phyloP scores from a whole-genome alignment of 306 rosid genomes.

The Cucurbita maxima region DNA sequence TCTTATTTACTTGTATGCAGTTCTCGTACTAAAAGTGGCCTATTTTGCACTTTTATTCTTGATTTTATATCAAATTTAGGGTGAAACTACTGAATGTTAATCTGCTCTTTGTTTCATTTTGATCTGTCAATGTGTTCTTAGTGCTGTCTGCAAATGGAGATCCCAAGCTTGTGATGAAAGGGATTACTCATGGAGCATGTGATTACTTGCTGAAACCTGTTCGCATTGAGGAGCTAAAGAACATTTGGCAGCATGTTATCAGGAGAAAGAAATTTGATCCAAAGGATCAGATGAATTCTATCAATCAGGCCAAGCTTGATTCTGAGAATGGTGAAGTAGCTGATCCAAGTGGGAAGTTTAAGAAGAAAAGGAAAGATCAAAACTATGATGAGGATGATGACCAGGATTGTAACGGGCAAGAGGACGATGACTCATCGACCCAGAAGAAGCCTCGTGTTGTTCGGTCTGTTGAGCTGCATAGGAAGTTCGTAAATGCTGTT shows the following conservation, averaged over 20 bases:
- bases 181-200: conserved; percentile 93
- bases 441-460: conserved; percentile 98
- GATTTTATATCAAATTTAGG: not conserved
- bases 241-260: conserved; percentile 95
- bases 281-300: conserved; percentile 36
- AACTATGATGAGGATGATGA: conserved; percentile 62
- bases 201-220: conserved; percentile 93
- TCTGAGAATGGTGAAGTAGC: conserved; percentile 25
- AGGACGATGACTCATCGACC: conserved; percentile 50
- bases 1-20: no score
- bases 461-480: conserved; percentile 91
- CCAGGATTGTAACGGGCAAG: conserved; percentile 43
- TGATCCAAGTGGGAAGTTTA: conserved; percentile 53
- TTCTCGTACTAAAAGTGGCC: not conserved
- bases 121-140: conserved; percentile 12
- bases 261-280: conserved; percentile 74
- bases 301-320: conserved; percentile 29
- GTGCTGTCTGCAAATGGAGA: conserved; percentile 90
- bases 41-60: not conserved
- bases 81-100: not conserved
- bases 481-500: conserved; percentile 89
- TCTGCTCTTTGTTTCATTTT: conserved; percentile 1
- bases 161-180: conserved; percentile 85
- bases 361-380: conserved; percentile 71
- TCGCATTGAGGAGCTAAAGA: conserved; percentile 84